These are phyloP conservation scores for Diutina ranongensis DNA, from an alignment of 1,139 yeast genomes.

Conservation along the genomic window DNA sequence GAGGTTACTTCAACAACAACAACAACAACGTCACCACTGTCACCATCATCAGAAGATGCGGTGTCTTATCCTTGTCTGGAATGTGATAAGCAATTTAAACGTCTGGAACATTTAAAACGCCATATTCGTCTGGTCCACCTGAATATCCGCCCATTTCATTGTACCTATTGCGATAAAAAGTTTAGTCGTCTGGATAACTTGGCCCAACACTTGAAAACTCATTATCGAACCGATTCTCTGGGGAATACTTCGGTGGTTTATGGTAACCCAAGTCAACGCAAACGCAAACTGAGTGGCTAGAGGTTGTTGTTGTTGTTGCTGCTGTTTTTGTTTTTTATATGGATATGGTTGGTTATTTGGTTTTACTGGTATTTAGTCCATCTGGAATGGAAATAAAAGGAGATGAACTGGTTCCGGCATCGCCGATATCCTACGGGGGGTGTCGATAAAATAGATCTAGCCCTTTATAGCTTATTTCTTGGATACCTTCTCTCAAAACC, in stretches of 20 bases:
- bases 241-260: slow-evolving; percentile 28
- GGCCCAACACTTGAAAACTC: slow-evolving; percentile 40
- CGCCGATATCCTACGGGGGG: too few relatives aligned
- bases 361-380: neutral
- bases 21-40: neutral
- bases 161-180: slow-evolving; percentile 38
- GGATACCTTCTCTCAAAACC: too few relatives aligned
- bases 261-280: slow-evolving; percentile 21
- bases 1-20: neutral
- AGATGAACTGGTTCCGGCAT: neutral
- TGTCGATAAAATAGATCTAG: too few relatives aligned
- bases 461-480: too few relatives aligned
- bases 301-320: neutral
- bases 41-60: neutral
- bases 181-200: slow-evolving; percentile 36
- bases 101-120: slow-evolving; percentile 38
- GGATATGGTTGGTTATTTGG: neutral
- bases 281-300: neutral
- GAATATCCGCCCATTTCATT: slow-evolving; percentile 36
- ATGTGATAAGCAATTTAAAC: slow-evolving; percentile 35
- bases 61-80: slow-evolving; percentile 31
- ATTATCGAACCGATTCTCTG: slow-evolving; percentile 22
- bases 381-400: neutral
- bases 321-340: neutral
- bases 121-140: slow-evolving; percentile 39